Conservation (phyloP, 2,329 filamentous ascomycete species). For the Phyllosticta ampelicida region DNA sequence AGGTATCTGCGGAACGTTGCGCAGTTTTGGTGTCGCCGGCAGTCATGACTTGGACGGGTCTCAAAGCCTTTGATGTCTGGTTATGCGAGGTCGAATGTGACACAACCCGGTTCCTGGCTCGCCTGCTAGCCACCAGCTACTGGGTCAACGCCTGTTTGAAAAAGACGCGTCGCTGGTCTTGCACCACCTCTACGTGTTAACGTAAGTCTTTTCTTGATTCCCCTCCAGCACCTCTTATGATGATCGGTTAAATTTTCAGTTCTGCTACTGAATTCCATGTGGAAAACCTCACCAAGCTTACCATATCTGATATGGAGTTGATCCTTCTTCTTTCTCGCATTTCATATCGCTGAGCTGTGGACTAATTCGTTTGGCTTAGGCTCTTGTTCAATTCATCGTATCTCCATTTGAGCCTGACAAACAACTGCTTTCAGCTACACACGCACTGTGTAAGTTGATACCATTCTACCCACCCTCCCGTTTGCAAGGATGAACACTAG, state of each 20-base stretch:
- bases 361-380: background rate
- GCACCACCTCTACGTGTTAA: background rate
- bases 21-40: background rate
- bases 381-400: background rate
- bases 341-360: slow-evolving; percentile 1
- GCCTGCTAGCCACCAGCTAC: background rate
- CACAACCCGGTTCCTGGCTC: background rate
- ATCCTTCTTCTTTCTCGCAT: background rate
- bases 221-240: slow-evolving; percentile 25
- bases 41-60: background rate
- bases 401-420: background rate
- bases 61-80: background rate
- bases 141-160: background rate
- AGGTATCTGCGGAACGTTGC: background rate
- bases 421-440: background rate
- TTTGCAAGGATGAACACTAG: slow-evolving; percentile 47
- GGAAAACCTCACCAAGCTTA: slow-evolving; percentile 48
- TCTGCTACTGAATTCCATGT: slow-evolving; percentile 53
- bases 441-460: slow-evolving; percentile 1
- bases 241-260: slow-evolving; percentile 44
- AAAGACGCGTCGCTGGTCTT: background rate
- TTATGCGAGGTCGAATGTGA: background rate
- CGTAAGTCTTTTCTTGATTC: background rate
- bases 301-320: slow-evolving; percentile 36
- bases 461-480: slow-evolving; percentile 5